Evolutionary conservation across 108 stramenopile species (phyloP).

Genomic region (Conticribra guillardii): DNA sequence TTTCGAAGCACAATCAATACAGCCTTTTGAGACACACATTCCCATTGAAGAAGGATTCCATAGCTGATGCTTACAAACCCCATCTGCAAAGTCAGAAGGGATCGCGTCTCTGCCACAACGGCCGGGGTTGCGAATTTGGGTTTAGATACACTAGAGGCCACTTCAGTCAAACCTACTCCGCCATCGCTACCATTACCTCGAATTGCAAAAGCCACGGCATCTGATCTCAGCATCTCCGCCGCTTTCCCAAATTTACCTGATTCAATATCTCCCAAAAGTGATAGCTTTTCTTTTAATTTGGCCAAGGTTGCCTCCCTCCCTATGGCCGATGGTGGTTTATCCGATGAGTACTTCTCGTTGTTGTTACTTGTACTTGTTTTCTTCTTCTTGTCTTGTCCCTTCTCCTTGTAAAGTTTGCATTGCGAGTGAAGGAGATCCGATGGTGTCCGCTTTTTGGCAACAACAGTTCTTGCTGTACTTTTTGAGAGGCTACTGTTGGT

Average conservation of each 20-base stretch:
- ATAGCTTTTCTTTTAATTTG: slow-evolving; percentile 42
- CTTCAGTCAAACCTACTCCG: background rate
- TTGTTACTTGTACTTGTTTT: slow-evolving; percentile 9
- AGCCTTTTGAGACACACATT: slow-evolving; percentile 24
- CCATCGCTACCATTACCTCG: background rate
- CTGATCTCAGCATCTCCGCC: slow-evolving; percentile 47
- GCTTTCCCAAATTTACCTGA: slow-evolving; percentile 48
- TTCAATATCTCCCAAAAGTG: slow-evolving; percentile 46
- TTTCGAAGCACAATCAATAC: slow-evolving; percentile 41
- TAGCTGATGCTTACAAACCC: slow-evolving; percentile 51
- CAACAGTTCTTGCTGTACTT: background rate
- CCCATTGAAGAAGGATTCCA: slow-evolving; percentile 51
- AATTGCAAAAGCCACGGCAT: slow-evolving; percentile 40
- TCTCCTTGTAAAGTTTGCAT: slow-evolving; percentile 37
- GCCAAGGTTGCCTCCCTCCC: slow-evolving; percentile 37
- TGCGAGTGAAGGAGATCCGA: slow-evolving; percentile 36
- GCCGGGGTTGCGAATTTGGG: background rate
- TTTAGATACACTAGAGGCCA: background rate
- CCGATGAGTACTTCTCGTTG: slow-evolving; percentile 1
- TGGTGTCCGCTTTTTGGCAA: slow-evolving; percentile 18
- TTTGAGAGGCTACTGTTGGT: background rate
- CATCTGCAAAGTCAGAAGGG: slow-evolving; percentile 43
- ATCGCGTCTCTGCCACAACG: slow-evolving; percentile 42
- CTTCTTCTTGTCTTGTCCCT: slow-evolving; percentile 22
- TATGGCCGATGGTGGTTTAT: slow-evolving; percentile 25